phyloP scores from a whole-genome alignment of 805 yeast species.

The Pichia nakasei region DNA sequence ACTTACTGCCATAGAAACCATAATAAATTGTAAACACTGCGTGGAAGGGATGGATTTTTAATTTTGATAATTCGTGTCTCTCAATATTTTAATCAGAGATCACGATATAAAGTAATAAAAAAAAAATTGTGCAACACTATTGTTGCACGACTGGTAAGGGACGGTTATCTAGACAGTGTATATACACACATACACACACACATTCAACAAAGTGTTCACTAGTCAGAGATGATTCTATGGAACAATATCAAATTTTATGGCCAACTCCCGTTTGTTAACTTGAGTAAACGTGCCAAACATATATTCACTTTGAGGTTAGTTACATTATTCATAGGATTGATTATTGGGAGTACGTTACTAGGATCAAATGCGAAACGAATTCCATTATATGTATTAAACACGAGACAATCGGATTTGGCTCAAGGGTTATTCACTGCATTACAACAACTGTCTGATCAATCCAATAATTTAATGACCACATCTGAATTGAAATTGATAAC shows the following conservation, averaged over 20 bases:
- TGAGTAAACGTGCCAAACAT: slow-evolving; percentile 19
- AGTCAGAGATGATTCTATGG: slow-evolving; percentile 1
- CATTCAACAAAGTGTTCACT: neutral
- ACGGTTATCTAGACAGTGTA: too few species aligned
- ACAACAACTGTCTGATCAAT: slow-evolving; percentile 18
- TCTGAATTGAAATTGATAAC: slow-evolving; percentile 39
- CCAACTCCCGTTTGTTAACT: slow-evolving; percentile 20
- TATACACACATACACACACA: neutral
- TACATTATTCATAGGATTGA: neutral
- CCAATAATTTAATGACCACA: slow-evolving; percentile 33
- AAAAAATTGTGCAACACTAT: too few species aligned
- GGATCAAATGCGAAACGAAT: neutral
- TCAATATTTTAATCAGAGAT: too few species aligned
- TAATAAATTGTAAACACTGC: too few species aligned
- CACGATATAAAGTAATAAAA: too few species aligned
- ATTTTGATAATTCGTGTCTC: too few species aligned
- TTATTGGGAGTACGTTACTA: slow-evolving; percentile 2
- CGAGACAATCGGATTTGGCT: slow-evolving; percentile 45
- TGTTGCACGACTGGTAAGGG: too few species aligned
- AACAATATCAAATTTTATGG: neutral
- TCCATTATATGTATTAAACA: slow-evolving; percentile 29
- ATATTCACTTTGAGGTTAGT: slow-evolving; percentile 16
- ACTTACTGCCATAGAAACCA: too few species aligned
- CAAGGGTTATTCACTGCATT: slow-evolving; percentile 42
- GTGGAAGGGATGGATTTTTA: too few species aligned